Evolutionary conservation across 306 rosid genomes (phyloP).

Genomic region (Albizia julibrissin): DNA sequence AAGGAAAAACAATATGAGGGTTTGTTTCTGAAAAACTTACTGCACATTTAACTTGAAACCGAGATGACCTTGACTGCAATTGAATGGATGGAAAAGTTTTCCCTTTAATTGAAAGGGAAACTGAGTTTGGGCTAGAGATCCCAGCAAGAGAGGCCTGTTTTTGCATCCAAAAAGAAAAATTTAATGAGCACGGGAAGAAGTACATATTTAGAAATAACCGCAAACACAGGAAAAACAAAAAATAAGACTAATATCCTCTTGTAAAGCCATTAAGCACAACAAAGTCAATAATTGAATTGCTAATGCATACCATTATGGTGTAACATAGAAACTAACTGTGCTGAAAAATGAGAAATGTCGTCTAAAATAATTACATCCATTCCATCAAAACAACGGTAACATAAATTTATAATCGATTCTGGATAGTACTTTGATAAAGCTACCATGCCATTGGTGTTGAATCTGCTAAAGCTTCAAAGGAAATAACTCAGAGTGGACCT

Average conservation of each 20-base stretch:
- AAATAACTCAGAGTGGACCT: neutral
- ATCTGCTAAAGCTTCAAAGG: neutral
- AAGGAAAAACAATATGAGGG: neutral
- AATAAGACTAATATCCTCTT: neutral
- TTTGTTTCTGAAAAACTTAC: slow-evolving; percentile 43
- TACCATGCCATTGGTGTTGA: neutral
- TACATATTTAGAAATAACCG: neutral
- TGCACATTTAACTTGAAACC: slow-evolving; percentile 56
- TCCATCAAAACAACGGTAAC: neutral
- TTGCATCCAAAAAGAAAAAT: slow-evolving; percentile 36
- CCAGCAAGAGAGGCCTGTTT: slow-evolving; percentile 50
- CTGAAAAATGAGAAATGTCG: neutral
- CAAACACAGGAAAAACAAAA: neutral
- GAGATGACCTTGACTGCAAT: slow-evolving; percentile 38
- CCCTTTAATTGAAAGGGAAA: slow-evolving; percentile 54
- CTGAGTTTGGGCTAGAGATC: slow-evolving; percentile 43
- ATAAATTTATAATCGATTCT: neutral
- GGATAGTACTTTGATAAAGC: neutral
- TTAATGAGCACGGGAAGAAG: neutral
- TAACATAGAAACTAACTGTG: neutral
- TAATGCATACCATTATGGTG: neutral
- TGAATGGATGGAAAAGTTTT: slow-evolving; percentile 46
- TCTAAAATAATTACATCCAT: neutral
- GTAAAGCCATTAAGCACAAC: neutral
- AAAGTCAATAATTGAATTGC: neutral